phyloP scores from a whole-genome alignment of 805 yeast species.

The Suhomyces faveliae region DNA sequence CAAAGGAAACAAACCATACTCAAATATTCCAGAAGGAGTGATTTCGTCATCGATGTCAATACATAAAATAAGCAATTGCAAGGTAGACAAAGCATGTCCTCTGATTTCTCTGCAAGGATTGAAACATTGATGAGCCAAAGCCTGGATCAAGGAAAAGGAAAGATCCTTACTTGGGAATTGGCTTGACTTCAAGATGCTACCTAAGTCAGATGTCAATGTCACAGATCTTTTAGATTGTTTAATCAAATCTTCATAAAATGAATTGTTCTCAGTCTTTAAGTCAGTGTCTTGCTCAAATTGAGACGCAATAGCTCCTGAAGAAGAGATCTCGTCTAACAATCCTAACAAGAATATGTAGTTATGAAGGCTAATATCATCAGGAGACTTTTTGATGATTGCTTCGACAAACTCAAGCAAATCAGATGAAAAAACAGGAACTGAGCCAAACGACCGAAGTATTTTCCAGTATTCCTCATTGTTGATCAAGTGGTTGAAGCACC shows the following conservation, averaged over 20 bases:
- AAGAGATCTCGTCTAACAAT: constrained; percentile 72
- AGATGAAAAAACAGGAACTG: constrained; percentile 41
- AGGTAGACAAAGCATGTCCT: constrained; percentile 56
- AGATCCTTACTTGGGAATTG: constrained; percentile 36
- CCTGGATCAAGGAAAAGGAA: constrained; percentile 69
- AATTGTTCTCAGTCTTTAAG: constrained; percentile 37
- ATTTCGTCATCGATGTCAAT: constrained; percentile 34
- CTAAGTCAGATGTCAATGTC: constrained; percentile 53
- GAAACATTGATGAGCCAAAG: constrained; percentile 83
- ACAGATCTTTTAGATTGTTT: constrained; percentile 61
- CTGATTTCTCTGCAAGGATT: constrained; percentile 84
- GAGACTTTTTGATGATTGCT: constrained; percentile 31
- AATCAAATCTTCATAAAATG: constrained; percentile 32
- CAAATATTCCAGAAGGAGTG: constrained; percentile 58
- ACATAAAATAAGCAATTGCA: constrained; percentile 55
- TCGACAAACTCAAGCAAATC: constrained; percentile 50
- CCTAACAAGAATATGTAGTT: constrained; percentile 71
- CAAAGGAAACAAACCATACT: constrained; percentile 72
- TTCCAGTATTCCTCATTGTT: constrained; percentile 52
- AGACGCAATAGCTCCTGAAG: constrained; percentile 77
- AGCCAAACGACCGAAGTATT: constrained; percentile 47
- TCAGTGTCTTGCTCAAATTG: constrained; percentile 70
- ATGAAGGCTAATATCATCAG: constrained; percentile 39
- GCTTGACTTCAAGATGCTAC: constrained; percentile 32
- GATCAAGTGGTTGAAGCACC: constrained; percentile 40